phyloP scores from a whole-genome alignment of 2,329 filamentous ascomycete genomes.

The Ambrosiella cleistominuta region DNA sequence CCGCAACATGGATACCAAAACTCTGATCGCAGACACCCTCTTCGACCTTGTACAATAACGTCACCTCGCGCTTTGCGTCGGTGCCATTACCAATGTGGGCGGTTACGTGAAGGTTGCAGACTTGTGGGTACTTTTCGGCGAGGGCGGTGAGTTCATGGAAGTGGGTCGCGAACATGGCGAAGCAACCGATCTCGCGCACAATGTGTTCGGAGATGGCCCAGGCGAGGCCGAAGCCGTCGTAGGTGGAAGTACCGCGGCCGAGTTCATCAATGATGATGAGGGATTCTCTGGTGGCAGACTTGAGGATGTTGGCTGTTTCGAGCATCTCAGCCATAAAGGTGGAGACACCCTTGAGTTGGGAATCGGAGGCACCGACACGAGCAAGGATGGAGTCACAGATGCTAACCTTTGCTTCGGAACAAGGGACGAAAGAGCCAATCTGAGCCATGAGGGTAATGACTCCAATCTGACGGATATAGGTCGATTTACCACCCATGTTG shows the following conservation, averaged over 20 bases:
- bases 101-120: slow-evolving; percentile 86
- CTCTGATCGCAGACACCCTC: slow-evolving; percentile 92
- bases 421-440: slow-evolving; percentile 90
- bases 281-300: slow-evolving; percentile 85
- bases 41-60: slow-evolving; percentile 89
- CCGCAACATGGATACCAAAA: slow-evolving; percentile 95
- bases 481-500: slow-evolving; percentile 98
- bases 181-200: slow-evolving; percentile 83
- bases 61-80: slow-evolving; percentile 61
- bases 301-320: slow-evolving; percentile 94
- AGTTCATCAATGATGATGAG: slow-evolving; percentile 98
- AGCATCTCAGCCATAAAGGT: slow-evolving; percentile 99
- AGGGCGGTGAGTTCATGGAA: slow-evolving; percentile 95
- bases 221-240: slow-evolving; percentile 95
- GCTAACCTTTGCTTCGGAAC: slow-evolving; percentile 72
- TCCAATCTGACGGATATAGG: slow-evolving; percentile 92
- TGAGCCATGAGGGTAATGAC: slow-evolving; percentile 97
- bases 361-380: slow-evolving; percentile 87
- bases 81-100: slow-evolving; percentile 55
- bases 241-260: slow-evolving; percentile 89
- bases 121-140: slow-evolving; percentile 69
- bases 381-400: slow-evolving; percentile 96
- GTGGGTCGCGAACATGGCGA: slow-evolving; percentile 89
- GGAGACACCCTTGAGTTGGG: slow-evolving; percentile 90
- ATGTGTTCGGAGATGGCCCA: slow-evolving; percentile 99